Evolutionary conservation across 2,329 filamentous ascomycete genomes (phyloP).

Genomic region (Colletotrichum viniferum): DNA sequence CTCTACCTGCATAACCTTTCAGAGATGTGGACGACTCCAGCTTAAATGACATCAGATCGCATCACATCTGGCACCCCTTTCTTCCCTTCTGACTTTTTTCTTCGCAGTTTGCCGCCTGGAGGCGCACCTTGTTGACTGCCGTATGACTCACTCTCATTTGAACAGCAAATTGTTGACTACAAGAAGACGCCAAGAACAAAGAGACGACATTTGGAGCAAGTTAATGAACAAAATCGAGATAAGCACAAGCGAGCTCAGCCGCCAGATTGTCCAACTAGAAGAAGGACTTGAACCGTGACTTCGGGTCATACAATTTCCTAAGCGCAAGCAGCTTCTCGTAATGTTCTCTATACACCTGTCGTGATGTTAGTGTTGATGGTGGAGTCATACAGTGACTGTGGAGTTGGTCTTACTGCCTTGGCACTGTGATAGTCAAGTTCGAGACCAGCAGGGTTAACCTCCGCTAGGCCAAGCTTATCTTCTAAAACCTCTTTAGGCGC

Average conservation of each 20-base stretch:
- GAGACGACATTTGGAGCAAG: neutral
- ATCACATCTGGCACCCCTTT: neutral
- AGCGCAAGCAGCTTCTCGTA: neutral
- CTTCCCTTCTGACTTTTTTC: no score
- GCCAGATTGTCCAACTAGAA: neutral
- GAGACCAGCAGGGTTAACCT: slow-evolving; percentile 7
- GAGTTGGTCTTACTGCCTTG: neutral
- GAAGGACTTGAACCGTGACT: neutral
- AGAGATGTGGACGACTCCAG: neutral
- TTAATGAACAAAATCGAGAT: neutral
- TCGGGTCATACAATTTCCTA: neutral
- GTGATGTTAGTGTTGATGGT: neutral
- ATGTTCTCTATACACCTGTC: neutral
- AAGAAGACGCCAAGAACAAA: neutral
- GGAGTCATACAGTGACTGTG: neutral
- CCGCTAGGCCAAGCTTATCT: neutral
- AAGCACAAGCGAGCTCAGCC: neutral
- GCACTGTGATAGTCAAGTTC: neutral
- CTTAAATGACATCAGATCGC: neutral
- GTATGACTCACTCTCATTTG: neutral
- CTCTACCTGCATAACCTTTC: neutral
- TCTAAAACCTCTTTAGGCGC: neutral
- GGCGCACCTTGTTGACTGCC: no score
- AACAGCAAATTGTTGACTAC: neutral
- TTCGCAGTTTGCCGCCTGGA: no score